Base-by-base conservation (phyloP, 352 stramenopile genomes). In the Vaucheria bursata region DNA sequence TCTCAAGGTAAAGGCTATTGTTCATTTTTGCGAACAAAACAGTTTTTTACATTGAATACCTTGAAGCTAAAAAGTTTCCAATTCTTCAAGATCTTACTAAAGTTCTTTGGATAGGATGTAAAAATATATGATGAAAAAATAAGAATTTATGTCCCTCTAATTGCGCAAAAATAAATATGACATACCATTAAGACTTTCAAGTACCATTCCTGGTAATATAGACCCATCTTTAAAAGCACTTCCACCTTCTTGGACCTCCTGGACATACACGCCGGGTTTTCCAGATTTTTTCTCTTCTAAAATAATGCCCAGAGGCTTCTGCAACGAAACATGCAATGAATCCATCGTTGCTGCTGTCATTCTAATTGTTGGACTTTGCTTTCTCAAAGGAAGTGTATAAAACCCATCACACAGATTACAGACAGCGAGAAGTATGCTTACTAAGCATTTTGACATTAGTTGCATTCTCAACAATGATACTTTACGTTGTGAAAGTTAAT, bases 201-300 rank as follows among this genome's bases (percentile, higher is more conserved):
- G 12, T 5, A 33, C 18, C n/a, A 75, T 50, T 2, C 38, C 25
- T 3, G 2, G 0, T 5, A 35, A 2, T 0, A 79, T n/a, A 33
- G 36, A 37, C 12, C 25, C 59, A 35, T 5, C n/a, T 66, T 74
- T 33, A 2, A 35, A 71, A 8, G 80, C 80, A 3, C 69, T 84
- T 0, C 80, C 80, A 12, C 52, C 73, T 4, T 81, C 72, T 18
- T 75, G 25, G 37, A 85, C 53, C 0, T 78, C 80, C 4, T 71
- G 33, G 0, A 85, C 80, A 52, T 73, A 77, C 33, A 85, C 45
- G 12, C 80, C 80, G 8, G 75, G 64, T 33, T 45, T 18, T 3
- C 77, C 75, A n/a, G n/a, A n/a, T n/a, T n/a, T n/a, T 12, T 50
- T 50, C 69, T 85, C 80, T 38, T 83, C 80, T n/a, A 85, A 71